A percentile compares a stretch with the other conserved stretches of the same genome.
Evolutionary conservation across 257 asterid species (phyloP).

Genomic region (Capsicum chinense): DNA sequence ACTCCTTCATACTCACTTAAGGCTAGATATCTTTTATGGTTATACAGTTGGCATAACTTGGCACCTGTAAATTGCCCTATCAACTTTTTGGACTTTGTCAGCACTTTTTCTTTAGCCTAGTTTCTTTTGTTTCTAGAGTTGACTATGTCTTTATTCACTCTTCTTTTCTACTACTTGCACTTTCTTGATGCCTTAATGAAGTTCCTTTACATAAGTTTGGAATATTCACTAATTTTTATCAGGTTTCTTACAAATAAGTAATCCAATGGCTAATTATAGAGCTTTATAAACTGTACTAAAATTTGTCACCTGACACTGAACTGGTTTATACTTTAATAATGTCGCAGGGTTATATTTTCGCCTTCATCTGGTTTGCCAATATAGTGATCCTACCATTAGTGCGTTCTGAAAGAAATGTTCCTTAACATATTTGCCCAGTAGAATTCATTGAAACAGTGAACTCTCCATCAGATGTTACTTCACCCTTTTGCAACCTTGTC

Average conservation of each 20-base stretch:
- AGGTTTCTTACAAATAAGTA: neutral
- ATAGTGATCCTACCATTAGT: neutral
- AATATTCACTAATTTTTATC: slow-evolving; percentile 22
- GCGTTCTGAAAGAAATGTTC: slow-evolving; percentile 2
- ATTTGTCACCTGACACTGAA: neutral
- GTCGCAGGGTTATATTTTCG: neutral
- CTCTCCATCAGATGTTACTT: slow-evolving; percentile 23
- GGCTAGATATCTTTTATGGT: neutral
- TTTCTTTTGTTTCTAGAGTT: neutral
- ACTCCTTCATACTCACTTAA: neutral
- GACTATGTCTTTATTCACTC: neutral
- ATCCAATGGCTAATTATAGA: neutral
- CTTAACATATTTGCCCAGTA: neutral
- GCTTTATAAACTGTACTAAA: neutral
- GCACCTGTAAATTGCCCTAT: neutral
- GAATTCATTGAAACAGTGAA: slow-evolving; percentile 21
- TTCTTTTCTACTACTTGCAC: neutral
- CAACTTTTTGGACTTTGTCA: neutral
- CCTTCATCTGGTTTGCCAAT: neutral
- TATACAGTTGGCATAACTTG: neutral
- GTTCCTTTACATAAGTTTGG: neutral
- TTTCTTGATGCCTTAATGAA: neutral
- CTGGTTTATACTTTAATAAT: neutral
- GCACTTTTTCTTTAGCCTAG: neutral
- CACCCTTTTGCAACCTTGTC: neutral